These are phyloP conservation scores for Ampelocalamus luodianensis DNA, from an alignment of 176 grass and related monocot genomes.

Conservation along the genomic window DNA sequence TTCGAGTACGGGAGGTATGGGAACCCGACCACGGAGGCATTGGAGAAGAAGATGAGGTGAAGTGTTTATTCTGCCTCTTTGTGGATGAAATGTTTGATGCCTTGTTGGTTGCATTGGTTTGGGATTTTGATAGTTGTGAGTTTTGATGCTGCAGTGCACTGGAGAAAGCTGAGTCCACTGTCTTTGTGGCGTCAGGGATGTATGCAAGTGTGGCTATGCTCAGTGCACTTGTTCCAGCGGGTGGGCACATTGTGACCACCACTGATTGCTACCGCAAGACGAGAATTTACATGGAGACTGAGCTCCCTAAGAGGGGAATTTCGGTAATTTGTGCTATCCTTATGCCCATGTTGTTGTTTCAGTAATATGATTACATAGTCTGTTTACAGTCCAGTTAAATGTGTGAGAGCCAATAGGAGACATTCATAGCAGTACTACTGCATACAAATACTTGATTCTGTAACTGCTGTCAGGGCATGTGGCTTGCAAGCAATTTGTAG, in stretches of 20 bases:
- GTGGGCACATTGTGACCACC: slow-evolving; percentile 89
- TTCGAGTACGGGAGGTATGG: slow-evolving; percentile 97
- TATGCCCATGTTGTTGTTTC: slow-evolving; percentile 20
- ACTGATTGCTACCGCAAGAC: slow-evolving; percentile 98
- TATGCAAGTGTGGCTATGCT: slow-evolving; percentile 96
- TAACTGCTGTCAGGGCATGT: neutral
- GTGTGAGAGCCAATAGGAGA: neutral
- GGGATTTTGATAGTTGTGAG: slow-evolving; percentile 31
- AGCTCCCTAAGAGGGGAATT: slow-evolving; percentile 95
- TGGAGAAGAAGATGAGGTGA: slow-evolving; percentile 99
- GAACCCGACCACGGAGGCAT: slow-evolving; percentile 92
- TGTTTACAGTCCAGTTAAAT: neutral
- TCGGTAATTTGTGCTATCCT: slow-evolving; percentile 58
- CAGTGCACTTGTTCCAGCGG: slow-evolving; percentile 80
- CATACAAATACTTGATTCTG: neutral
- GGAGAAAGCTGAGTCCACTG: slow-evolving; percentile 93
- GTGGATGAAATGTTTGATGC: slow-evolving; percentile 19
- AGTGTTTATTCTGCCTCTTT: slow-evolving; percentile 18
- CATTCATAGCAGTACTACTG: neutral
- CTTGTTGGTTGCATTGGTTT: neutral
- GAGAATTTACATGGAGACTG: slow-evolving; percentile 91
- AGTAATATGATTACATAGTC: neutral
- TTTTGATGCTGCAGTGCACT: slow-evolving; percentile 71
- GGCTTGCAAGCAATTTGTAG: neutral
- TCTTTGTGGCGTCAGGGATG: slow-evolving; percentile 98